Conservation (phyloP, 1,284 basidiomycete species). For the Naganishia liquefaciens region DNA sequence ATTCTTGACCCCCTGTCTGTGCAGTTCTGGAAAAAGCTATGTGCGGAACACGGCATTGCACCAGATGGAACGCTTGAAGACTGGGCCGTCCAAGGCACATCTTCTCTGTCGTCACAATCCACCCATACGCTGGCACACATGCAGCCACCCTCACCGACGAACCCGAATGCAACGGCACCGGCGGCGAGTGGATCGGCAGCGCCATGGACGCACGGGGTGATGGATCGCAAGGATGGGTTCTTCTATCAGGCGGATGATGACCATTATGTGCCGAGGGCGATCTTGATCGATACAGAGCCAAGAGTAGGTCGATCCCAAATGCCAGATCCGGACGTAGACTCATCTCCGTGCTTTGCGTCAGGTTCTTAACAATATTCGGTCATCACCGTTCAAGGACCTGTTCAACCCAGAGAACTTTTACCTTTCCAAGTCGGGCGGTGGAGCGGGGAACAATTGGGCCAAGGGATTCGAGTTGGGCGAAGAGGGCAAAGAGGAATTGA, state of each 20-base stretch:
- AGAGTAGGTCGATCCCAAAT: conserved; percentile 63
- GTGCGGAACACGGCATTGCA: conserved; percentile 93
- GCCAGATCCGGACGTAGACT: background rate
- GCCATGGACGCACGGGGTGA: conserved; percentile 53
- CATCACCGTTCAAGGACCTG: conserved; percentile 86
- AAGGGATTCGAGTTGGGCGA: conserved; percentile 90
- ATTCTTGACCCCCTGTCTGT: background rate
- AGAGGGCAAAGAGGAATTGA: conserved; percentile 90
- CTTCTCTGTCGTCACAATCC: conserved; percentile 24
- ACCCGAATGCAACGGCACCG: conserved; percentile 50
- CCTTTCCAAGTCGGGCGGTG: conserved; percentile 90
- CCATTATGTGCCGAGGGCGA: conserved; percentile 96
- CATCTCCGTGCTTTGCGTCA: conserved; percentile 46
- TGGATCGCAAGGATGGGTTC: conserved; percentile 96
- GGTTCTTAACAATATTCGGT: conserved; percentile 95
- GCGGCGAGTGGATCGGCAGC: background rate
- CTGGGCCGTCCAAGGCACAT: conserved; percentile 62
- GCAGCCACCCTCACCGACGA: conserved; percentile 20
- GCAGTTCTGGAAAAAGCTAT: conserved; percentile 88
- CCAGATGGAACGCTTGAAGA: conserved; percentile 90
- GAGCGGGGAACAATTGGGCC: conserved; percentile 99
- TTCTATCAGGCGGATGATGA: conserved; percentile 99
- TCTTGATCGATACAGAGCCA: conserved; percentile 96
- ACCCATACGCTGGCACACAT: conserved; percentile 13
- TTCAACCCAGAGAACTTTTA: conserved; percentile 99